A percentile compares a stretch with the other conserved stretches of the same genome.
phyloP scores from a whole-genome alignment of 768 basidiomycete species.

The Tephrocybe rancida region DNA sequence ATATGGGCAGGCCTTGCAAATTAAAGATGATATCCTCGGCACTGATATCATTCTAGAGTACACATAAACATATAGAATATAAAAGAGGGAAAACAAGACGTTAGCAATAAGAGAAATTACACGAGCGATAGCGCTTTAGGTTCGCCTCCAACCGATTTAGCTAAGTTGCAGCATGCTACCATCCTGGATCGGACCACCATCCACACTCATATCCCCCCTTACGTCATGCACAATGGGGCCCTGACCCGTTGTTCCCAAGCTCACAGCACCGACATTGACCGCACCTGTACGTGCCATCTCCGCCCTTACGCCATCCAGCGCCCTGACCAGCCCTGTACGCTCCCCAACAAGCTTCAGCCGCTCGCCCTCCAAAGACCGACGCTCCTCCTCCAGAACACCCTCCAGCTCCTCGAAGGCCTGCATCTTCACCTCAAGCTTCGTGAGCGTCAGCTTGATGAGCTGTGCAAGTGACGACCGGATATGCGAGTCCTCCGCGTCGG shows the following conservation, averaged over 20 bases:
- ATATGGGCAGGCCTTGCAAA: too few relatives aligned
- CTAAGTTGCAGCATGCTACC: constrained; percentile 55
- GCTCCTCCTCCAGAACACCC: constrained; percentile 88
- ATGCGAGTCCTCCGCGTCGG: constrained; percentile 79
- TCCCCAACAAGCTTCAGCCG: constrained; percentile 82
- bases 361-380: constrained; percentile 80
- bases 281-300: constrained; percentile 65
- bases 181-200: constrained; percentile 56
- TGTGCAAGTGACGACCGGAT: constrained; percentile 79
- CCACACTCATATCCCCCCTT: constrained; percentile 46
- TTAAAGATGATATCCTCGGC: too few relatives aligned
- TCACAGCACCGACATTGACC: constrained; percentile 30
- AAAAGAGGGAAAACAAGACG: too few relatives aligned
- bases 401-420: constrained; percentile 94
- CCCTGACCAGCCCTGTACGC: constrained; percentile 67
- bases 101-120: too few relatives aligned
- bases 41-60: too few relatives aligned
- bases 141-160: constrained; percentile 18
- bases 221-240: constrained; percentile 61
- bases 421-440: constrained; percentile 95
- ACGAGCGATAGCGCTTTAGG: too few relatives aligned
- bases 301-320: constrained; percentile 65
- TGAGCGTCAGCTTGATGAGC: constrained; percentile 82
- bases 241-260: constrained; percentile 62
- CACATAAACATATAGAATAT: too few relatives aligned